Evolutionary conservation across 1,284 basidiomycete species (phyloP), one percentile per base, ranked within the genome.

Genomic region (Moniliella sp.): DNA sequence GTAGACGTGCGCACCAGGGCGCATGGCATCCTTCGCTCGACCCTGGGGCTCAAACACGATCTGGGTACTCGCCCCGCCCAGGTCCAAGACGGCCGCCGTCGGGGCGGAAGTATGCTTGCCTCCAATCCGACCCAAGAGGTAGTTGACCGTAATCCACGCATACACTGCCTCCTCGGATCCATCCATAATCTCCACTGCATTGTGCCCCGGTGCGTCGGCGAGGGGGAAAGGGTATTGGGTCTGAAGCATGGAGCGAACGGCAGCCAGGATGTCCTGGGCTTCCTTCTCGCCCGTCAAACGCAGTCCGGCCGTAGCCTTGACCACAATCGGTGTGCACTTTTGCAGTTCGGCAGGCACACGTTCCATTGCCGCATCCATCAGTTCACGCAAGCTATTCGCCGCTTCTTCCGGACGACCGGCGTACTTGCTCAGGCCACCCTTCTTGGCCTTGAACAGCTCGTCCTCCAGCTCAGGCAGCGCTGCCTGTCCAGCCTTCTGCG

Each of bases 61-160:
- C 64, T 94, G 88, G 13, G 88, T 97, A 32, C 82, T 88, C 12
- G 79, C 88, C 4, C 91, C 88, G 7, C 88, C 91, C 30, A 97
- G 73, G 58, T 97, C 88, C 45, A 97, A 75, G 28, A 93, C 82
- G 12, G 86, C 88, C 39, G 80, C 80, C n/a, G 81, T 66, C 8
- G 7, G 21, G 7, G 7, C 21, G 7, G 21, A 7, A 7, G 21
- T 23, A 7, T 7, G n/a, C 8, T n/a, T 7, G n/a, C 21, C 21
- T 21, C 54, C 50, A 29, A 58, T 49, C 12, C 45, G 35, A 23
- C 44, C 47, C 15, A 58, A 32, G 13, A 61, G 46, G 63, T 93
- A 94, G 64, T 97, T 97, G 42, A 81, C 81, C 8, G 86, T 93
- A 53, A 94, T 84, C 88, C 88, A 97, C 12, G 86, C 84, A 60